phyloP scores from a whole-genome alignment of 2,329 filamentous ascomycete genomes.

The Cordyceps javanica region DNA sequence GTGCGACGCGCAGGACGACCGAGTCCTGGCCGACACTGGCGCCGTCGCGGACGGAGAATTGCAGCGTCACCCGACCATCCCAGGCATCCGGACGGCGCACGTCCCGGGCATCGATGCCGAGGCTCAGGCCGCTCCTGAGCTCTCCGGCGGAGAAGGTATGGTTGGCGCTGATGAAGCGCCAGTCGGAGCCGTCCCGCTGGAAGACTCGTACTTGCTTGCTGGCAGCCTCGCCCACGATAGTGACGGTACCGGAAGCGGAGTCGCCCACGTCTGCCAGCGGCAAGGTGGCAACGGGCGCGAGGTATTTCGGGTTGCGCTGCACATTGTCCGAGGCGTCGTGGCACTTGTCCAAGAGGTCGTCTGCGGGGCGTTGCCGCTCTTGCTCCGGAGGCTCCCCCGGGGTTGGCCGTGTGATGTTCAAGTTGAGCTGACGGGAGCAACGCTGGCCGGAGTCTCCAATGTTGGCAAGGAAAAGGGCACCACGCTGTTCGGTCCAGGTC shows the following conservation, averaged over 20 bases:
- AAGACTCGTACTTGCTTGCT: neutral
- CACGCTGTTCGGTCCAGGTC: constrained; percentile 19
- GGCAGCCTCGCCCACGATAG: neutral
- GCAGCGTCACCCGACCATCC: constrained; percentile 21
- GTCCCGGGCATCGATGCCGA: constrained; percentile 30
- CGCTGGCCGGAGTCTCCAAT: constrained; percentile 28
- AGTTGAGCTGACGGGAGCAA: constrained; percentile 20
- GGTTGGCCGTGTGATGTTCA: too few relatives aligned
- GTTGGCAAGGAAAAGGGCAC: constrained; percentile 32
- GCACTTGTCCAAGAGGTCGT: neutral
- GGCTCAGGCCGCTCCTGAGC: constrained; percentile 21
- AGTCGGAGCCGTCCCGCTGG: constrained; percentile 4
- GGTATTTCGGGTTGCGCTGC: neutral
- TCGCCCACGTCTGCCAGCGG: neutral
- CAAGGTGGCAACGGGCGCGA: neutral
- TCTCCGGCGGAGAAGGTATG: constrained; percentile 19
- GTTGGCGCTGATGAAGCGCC: constrained; percentile 20
- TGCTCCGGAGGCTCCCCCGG: neutral
- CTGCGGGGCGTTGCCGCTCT: too few relatives aligned
- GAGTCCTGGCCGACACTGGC: neutral
- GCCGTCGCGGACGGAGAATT: neutral
- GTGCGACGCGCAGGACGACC: neutral
- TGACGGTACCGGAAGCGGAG: neutral
- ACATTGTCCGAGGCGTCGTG: neutral
- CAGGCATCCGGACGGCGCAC: constrained; percentile 18